phyloP scores from a whole-genome alignment of 2,329 filamentous ascomycete species.

The Aspergillus fijiensis region DNA sequence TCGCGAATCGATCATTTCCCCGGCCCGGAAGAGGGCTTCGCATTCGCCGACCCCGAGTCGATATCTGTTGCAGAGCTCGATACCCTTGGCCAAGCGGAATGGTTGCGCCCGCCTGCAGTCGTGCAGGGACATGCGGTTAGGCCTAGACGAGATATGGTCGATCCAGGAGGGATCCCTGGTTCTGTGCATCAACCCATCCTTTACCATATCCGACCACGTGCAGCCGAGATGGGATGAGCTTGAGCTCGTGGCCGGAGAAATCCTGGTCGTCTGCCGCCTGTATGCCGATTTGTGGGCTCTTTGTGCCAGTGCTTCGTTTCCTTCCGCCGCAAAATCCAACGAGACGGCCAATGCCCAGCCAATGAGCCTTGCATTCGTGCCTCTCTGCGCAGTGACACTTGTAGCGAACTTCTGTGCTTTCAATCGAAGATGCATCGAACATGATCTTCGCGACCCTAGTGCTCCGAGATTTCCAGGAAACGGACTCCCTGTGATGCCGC shows the following conservation, averaged over 20 bases:
- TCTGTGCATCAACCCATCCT: slow-evolving; percentile 26
- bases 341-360: slow-evolving; percentile 1
- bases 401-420: slow-evolving; percentile 33
- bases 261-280: slow-evolving; percentile 32
- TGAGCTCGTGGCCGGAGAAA: slow-evolving; percentile 27
- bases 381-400: slow-evolving; percentile 35
- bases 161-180: slow-evolving; percentile 34
- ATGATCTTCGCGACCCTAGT: slow-evolving; percentile 1
- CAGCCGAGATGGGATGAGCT: slow-evolving; percentile 27
- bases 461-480: slow-evolving; percentile 24
- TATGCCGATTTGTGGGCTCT: slow-evolving; percentile 38
- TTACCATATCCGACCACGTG: slow-evolving; percentile 19
- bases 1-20: not conserved
- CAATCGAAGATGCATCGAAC: slow-evolving; percentile 18
- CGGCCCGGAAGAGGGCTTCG: not conserved
- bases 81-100: slow-evolving; percentile 20
- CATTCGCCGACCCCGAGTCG: not conserved
- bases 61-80: slow-evolving; percentile 7
- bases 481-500: slow-evolving; percentile 28
- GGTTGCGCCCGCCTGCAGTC: slow-evolving; percentile 23
- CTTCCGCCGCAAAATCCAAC: not conserved
- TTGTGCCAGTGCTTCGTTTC: slow-evolving; percentile 28
- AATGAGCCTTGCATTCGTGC: slow-evolving; percentile 28
- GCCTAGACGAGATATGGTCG: slow-evolving; percentile 24
- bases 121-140: slow-evolving; percentile 28